These are phyloP conservation scores for Paralagenidium karlingii DNA, from an alignment of 352 stramenopile genomes.

Conservation along the genomic window DNA sequence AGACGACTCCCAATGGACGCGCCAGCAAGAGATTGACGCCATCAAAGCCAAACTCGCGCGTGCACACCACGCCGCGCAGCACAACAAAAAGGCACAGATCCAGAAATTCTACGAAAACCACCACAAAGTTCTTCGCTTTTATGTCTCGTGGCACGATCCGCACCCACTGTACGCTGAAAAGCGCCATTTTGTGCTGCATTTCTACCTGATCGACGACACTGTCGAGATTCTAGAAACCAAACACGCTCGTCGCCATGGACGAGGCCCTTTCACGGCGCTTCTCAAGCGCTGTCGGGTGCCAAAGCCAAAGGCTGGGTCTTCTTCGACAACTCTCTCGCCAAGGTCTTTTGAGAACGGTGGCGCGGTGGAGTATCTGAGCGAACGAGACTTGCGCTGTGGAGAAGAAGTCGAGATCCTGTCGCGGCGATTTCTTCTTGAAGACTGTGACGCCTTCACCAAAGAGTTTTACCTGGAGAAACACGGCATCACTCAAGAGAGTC, in stretches of 20 bases:
- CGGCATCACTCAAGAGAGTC: constrained; percentile 65
- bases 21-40: constrained; percentile 34
- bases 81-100: constrained; percentile 26
- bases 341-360: constrained; percentile 7
- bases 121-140: constrained; percentile 86
- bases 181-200: constrained; percentile 83
- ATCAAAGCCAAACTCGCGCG: constrained; percentile 24
- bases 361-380: constrained; percentile 19
- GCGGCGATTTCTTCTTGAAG: constrained; percentile 75
- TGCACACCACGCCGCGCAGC: constrained; percentile 11
- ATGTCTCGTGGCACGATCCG: constrained; percentile 84
- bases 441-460: constrained; percentile 86
- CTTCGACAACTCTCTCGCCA: constrained; percentile 6
- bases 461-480: constrained; percentile 78
- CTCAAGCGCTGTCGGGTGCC: constrained; percentile 61
- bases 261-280: constrained; percentile 66
- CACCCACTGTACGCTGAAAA: constrained; percentile 84
- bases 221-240: constrained; percentile 82
- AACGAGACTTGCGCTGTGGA: constrained; percentile 72
- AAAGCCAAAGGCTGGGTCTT: constrained; percentile 12
- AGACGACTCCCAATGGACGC: constrained; percentile 66
- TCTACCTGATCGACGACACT: constrained; percentile 88
- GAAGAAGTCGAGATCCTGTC: constrained; percentile 77
- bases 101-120: constrained; percentile 70
- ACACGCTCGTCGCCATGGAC: constrained; percentile 22